A percentile compares a stretch with the other conserved stretches of the same genome.
These are phyloP conservation scores for Hypholoma fasciculare DNA, from an alignment of 768 basidiomycete genomes.

Conservation along the genomic window DNA sequence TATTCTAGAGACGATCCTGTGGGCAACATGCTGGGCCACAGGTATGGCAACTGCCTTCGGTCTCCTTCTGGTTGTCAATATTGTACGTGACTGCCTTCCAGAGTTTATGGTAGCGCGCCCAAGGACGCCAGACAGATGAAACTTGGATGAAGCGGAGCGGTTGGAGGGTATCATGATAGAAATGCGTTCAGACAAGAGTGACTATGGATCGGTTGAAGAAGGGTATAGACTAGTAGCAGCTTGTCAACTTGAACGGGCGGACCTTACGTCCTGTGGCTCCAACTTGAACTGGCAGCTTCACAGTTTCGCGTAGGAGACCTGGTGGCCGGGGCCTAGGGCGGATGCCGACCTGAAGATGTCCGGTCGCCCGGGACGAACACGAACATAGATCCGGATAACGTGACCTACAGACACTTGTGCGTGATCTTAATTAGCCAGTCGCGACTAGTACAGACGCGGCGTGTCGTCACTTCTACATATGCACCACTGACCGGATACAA, in stretches of 20 bases:
- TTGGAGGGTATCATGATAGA: constrained; percentile 37
- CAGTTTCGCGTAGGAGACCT: too few relatives aligned
- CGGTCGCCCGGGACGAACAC: constrained; percentile 1
- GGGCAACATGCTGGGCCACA: not conserved
- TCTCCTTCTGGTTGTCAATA: constrained; percentile 5
- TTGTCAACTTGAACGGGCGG: not conserved
- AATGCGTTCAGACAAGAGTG: not conserved
- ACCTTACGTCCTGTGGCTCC: not conserved
- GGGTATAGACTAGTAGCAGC: too few relatives aligned
- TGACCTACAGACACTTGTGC: constrained; percentile 1
- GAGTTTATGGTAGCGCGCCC: constrained; percentile 11
- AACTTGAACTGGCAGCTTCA: too few relatives aligned
- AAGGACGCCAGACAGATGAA: constrained; percentile 21
- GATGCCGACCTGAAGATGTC: too few relatives aligned
- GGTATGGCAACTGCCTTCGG: not conserved
- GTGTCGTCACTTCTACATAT: too few relatives aligned
- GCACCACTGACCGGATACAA: too few relatives aligned
- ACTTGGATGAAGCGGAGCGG: constrained; percentile 29
- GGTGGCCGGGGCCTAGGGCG: not conserved
- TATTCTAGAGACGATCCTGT: too few relatives aligned
- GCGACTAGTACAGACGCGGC: not conserved
- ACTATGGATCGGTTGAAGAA: too few relatives aligned
- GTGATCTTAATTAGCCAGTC: constrained; percentile 3
- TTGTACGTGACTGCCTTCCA: constrained; percentile 13
- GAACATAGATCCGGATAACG: constrained; percentile 16